These are phyloP conservation scores for Plasmodium knowlesi DNA, from an alignment of 169 alveolate species.

Conservation along the genomic window DNA sequence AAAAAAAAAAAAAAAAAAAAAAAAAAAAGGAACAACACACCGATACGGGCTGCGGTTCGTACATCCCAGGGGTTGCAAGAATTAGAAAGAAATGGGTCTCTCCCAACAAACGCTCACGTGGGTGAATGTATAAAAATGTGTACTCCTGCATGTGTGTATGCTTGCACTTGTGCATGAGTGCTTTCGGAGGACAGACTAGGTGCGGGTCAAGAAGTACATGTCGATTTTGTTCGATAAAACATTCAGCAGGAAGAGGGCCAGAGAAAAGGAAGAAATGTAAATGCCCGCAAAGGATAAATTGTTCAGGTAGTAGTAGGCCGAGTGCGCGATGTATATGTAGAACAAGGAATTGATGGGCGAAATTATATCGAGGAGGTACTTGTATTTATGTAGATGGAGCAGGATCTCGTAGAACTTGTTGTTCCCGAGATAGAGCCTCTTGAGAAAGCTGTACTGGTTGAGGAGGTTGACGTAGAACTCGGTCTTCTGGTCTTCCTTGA, in stretches of 20 bases:
- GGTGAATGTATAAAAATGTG: background rate
- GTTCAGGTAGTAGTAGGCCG: slow-evolving; percentile 55
- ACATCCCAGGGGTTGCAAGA: background rate
- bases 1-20: background rate
- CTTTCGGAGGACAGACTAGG: background rate
- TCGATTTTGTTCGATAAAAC: slow-evolving; percentile 65
- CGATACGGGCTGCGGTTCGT: background rate
- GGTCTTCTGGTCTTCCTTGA: slow-evolving; percentile 38
- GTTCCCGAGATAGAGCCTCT: slow-evolving; percentile 60
- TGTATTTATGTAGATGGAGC: slow-evolving; percentile 52
- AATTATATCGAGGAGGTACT: slow-evolving; percentile 56
- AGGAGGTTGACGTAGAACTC: slow-evolving; percentile 70
- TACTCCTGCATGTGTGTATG: background rate
- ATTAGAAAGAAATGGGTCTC: background rate
- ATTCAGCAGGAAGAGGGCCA: slow-evolving; percentile 16
- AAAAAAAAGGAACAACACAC: background rate
- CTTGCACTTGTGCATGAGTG: background rate
- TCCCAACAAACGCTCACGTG: background rate
- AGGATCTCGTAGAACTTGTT: slow-evolving; percentile 58
- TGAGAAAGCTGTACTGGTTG: slow-evolving; percentile 51
- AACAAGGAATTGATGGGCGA: slow-evolving; percentile 60
- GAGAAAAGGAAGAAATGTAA: slow-evolving; percentile 64
- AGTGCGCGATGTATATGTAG: slow-evolving; percentile 72
- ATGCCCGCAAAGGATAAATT: slow-evolving; percentile 72
- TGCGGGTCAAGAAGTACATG: slow-evolving; percentile 31